A percentile compares a stretch with the other conserved stretches of the same genome.
Evolutionary conservation across 805 yeast genomes (phyloP).

Genomic region (Pichia phayaonensis): DNA sequence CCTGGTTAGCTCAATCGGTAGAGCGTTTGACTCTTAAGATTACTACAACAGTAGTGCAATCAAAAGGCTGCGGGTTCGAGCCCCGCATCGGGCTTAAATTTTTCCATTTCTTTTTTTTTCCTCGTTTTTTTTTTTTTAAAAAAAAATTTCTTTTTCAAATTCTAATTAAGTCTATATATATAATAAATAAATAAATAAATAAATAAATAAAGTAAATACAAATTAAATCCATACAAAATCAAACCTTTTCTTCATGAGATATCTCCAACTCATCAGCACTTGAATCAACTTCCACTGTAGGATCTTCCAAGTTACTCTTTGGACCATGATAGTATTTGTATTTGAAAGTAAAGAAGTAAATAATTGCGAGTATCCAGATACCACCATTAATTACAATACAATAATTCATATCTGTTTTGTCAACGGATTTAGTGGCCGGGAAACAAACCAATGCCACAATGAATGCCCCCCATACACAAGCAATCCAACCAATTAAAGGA

Average conservation of each 20-base stretch:
- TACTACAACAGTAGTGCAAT: conserved; percentile 1
- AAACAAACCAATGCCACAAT: conserved; percentile 50
- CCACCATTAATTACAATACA: conserved; percentile 29
- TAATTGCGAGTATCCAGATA: conserved; percentile 21
- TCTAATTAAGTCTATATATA: too few species aligned
- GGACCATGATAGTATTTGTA: conserved; percentile 24
- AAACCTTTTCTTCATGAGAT: neutral
- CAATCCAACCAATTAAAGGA: conserved; percentile 35
- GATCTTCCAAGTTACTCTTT: conserved; percentile 17
- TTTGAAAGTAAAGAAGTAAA: conserved; percentile 19
- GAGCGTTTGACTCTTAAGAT: conserved; percentile 15
- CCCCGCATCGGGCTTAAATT: conserved; percentile 14
- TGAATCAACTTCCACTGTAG: conserved; percentile 3
- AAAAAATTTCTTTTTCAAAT: too few species aligned
- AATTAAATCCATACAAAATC: neutral
- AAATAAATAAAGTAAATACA: neutral
- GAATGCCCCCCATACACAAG: conserved; percentile 42
- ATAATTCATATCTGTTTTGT: conserved; percentile 31
- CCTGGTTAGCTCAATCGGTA: conserved; percentile 17
- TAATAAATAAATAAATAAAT: too few species aligned
- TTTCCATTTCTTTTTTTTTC: neutral
- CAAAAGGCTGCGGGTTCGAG: conserved; percentile 14
- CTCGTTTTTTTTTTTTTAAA: too few species aligned
- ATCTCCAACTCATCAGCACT: conserved; percentile 5
- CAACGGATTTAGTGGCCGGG: conserved; percentile 38